Conservation (phyloP, 306 rosid genomes). For the Potentilla sterilis region DNA sequence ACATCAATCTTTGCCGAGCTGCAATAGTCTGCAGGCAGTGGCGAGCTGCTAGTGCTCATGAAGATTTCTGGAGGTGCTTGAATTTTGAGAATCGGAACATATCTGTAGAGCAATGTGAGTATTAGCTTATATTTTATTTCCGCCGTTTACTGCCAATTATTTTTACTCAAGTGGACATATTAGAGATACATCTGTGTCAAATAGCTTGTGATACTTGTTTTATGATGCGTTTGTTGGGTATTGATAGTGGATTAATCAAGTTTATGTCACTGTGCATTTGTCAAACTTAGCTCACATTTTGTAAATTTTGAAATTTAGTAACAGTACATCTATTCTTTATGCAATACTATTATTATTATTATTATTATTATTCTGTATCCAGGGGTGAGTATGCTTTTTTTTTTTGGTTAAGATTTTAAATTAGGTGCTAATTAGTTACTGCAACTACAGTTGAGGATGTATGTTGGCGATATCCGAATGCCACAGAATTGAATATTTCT, state of each 20-base stretch:
- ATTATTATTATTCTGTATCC: too few relatives aligned
- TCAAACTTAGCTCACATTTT: neutral
- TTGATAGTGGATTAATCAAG: neutral
- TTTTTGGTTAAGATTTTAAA: neutral
- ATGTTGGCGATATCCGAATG: conserved; percentile 96
- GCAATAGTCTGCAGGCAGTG: conserved; percentile 94
- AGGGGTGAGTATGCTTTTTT: neutral
- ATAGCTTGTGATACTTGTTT: neutral
- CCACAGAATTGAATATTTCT: conserved; percentile 76
- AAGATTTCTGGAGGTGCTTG: conserved; percentile 92
- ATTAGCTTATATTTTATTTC: neutral
- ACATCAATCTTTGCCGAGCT: conserved; percentile 83
- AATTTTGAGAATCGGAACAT: conserved; percentile 87
- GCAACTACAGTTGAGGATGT: conserved; percentile 79
- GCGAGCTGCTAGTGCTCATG: conserved; percentile 94
- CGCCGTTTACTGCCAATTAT: neutral
- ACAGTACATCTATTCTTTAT: neutral
- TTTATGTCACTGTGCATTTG: neutral
- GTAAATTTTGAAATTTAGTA: neutral
- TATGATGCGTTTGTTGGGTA: neutral
- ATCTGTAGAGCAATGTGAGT: conserved; percentile 88
- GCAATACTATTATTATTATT: neutral
- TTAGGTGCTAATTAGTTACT: conserved; percentile 28
- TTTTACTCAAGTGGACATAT: neutral
- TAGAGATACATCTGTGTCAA: neutral